Conservation (phyloP, 83 land plant species). For the Picea abies region DNA sequence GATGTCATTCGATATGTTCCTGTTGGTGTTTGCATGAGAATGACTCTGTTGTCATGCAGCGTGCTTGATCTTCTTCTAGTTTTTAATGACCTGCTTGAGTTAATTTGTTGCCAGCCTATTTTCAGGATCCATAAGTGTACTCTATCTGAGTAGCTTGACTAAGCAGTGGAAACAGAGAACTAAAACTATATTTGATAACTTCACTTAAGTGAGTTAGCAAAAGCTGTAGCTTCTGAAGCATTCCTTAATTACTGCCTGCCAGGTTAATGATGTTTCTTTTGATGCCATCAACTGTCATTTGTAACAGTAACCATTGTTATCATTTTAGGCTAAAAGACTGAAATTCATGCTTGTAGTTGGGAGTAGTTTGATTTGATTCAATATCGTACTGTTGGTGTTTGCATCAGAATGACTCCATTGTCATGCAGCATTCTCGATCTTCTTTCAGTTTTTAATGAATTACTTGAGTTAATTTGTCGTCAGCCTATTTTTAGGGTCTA, state of each 20-base stretch:
- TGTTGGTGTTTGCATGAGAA: neutral
- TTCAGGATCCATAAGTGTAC: neutral
- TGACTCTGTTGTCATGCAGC: neutral
- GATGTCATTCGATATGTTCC: too few species aligned
- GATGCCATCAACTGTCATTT: neutral
- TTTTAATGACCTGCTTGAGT: neutral
- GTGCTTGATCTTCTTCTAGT: neutral
- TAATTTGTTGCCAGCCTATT: neutral
- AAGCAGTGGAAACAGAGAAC: neutral
- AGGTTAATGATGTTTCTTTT: too few species aligned
- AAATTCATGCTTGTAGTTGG: too few species aligned
- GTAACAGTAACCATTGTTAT: neutral
- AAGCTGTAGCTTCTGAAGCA: neutral
- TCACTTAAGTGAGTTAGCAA: neutral
- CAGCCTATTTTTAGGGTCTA: neutral
- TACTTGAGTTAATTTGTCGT: neutral
- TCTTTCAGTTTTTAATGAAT: neutral
- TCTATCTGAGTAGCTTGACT: neutral
- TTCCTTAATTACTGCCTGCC: too few species aligned
- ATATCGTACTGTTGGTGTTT: neutral
- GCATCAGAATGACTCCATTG: neutral
- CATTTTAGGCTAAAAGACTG: neutral
- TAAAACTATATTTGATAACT: neutral
- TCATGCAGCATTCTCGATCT: neutral
- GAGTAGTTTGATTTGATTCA: too few species aligned